Base-by-base conservation (phyloP, 768 basidiomycete species). In the Grammothele lineata region DNA sequence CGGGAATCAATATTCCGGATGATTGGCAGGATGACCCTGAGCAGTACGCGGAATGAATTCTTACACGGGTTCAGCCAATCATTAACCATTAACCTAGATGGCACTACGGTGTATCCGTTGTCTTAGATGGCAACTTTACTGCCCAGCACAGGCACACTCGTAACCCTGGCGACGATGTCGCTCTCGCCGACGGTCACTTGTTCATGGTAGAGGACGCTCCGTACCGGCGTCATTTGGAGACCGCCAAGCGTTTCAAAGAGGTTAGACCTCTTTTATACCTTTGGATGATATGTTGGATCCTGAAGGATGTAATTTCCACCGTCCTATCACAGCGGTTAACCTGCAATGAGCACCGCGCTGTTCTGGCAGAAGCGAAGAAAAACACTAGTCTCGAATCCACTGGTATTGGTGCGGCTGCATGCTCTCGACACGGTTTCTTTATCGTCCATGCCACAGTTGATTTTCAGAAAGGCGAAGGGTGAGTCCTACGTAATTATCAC, bases 401-500 rank as follows among this genome's bases (percentile, higher is more conserved):
- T 12, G 60, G 65, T 5, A 57, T 66, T 27, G 66, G 64, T 10
- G 65, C 62, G 5, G 49, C 48, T 47, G 62, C 62, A 3, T 69
- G 65, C 51, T n/a, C 39, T 15, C 46, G 56, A 1, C 66, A 69
- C 56, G 66, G 65, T 1, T 64, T 54, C 46, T 69, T 60, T 56
- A 24, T 57, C 8, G 65, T 60, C 1, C 58, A 64, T 38, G 51
- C 57, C 0, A 40, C 63, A 3, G 66, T 67, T 0, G 62, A 68
- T 37, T 62, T 69, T 37, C 61, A 62, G 33, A 59, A 59, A 24
- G 65, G 64, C 0, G 62, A 69, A 45, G 46, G 43, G 63, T 65
- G 15, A 21, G 55, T 37, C n/a, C n/a, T n/a, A n/a, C n/a, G n/a
- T n/a, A n/a, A n/a, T n/a, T n/a, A n/a, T n/a, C n/a, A n/a, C n/a